A percentile compares a stretch with the other conserved stretches of the same genome.
These are phyloP conservation scores for Murraya paniculata DNA, from an alignment of 345 rosid species.

Conservation along the genomic window DNA sequence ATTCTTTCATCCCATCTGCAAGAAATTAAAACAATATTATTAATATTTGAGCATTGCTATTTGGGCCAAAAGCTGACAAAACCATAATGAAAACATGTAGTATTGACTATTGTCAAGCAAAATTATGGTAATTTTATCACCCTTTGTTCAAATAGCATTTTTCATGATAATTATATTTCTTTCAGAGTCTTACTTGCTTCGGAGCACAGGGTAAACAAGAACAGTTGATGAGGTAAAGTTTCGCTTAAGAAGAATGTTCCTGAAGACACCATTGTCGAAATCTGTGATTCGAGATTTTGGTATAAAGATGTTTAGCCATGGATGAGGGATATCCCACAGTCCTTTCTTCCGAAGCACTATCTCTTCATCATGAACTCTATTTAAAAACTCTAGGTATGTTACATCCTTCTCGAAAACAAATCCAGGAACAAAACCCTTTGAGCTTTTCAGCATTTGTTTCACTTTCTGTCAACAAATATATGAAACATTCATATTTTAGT, in stretches of 20 bases:
- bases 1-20: conserved; percentile 40
- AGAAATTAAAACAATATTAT: neutral
- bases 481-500: too few species aligned
- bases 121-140: too few species aligned
- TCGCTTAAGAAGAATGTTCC: conserved; percentile 33
- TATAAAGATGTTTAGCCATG: conserved; percentile 48
- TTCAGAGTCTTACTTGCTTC: conserved; percentile 29
- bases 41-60: too few species aligned
- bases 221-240: conserved; percentile 36
- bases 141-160: too few species aligned
- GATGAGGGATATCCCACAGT: conserved; percentile 46
- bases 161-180: neutral
- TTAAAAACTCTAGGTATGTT: conserved; percentile 28
- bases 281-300: conserved; percentile 34
- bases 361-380: conserved; percentile 35
- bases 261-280: conserved; percentile 36
- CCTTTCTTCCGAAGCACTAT: conserved; percentile 27
- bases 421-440: conserved; percentile 14
- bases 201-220: conserved; percentile 35
- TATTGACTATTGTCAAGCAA: too few species aligned
- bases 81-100: too few species aligned
- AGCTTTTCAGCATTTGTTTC: neutral
- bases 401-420: conserved; percentile 25
- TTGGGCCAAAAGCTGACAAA: too few species aligned
- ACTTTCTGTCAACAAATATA: neutral